Percentiles rank a stretch among this genome's conserved stretches.
phyloP scores from a whole-genome alignment of 441 rosid species.

The Pelargonium cotyledonis region DNA sequence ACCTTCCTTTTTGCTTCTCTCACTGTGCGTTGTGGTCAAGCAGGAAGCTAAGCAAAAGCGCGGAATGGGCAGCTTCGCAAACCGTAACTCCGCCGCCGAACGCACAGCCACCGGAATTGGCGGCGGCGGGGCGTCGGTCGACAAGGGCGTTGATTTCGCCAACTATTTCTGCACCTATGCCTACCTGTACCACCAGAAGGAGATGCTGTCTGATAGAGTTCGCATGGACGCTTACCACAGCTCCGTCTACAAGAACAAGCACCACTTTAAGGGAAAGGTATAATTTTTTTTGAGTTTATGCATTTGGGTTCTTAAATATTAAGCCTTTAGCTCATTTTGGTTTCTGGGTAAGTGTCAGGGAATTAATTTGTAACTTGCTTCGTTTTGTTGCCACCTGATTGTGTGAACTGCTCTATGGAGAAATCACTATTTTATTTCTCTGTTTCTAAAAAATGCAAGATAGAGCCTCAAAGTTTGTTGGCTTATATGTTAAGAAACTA shows the following conservation, averaged over 20 bases:
- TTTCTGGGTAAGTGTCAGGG: neutral
- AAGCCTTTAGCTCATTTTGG: neutral
- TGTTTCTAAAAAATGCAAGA: neutral
- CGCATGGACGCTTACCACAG: conserved; percentile 95
- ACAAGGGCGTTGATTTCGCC: conserved; percentile 84
- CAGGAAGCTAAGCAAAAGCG: neutral
- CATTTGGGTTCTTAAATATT: neutral
- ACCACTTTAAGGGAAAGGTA: conserved; percentile 81
- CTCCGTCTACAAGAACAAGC: conserved; percentile 66
- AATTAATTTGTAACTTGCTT: neutral
- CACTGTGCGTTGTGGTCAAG: neutral
- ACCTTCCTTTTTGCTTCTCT: neutral
- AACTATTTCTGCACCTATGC: conserved; percentile 87
- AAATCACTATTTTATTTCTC: neutral
- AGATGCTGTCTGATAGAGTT: conserved; percentile 94
- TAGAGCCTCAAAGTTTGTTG: neutral
- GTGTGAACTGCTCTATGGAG: neutral
- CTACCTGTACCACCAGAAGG: conserved; percentile 91
- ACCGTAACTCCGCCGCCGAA: conserved; percentile 21
- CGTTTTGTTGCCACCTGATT: neutral
- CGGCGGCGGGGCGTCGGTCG: conserved; percentile 42
- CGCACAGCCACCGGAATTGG: conserved; percentile 27
- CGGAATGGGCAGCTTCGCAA: conserved; percentile 41
- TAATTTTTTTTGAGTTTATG: neutral
- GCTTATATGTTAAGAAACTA: neutral